phyloP scores from a whole-genome alignment of 116 monocot species.

The Zostera marina region DNA sequence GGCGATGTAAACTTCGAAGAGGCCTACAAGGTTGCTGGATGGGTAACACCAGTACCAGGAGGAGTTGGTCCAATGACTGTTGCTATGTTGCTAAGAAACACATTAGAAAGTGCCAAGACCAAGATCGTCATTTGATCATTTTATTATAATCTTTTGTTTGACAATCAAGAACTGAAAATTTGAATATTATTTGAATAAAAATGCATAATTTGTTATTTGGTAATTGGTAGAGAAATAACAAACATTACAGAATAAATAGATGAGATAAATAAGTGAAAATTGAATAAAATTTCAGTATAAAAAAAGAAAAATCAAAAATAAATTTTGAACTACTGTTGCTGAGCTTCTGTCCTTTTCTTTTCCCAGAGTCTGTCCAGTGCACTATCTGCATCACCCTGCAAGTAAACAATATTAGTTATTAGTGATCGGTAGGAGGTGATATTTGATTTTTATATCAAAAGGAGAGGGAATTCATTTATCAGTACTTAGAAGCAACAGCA shows the following conservation, averaged over 20 bases:
- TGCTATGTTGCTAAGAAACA: conserved; percentile 86
- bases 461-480: too few species aligned
- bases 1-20: conserved; percentile 88
- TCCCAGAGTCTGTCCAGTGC: conserved; percentile 33
- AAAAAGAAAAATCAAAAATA: too few species aligned
- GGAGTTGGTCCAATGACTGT: conserved; percentile 98
- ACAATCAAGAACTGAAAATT: neutral
- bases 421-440: too few species aligned
- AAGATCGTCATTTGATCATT: neutral
- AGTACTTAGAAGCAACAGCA: too few species aligned
- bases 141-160: neutral
- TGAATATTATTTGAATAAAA: neutral
- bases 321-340: conserved; percentile 9
- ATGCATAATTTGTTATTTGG: too few species aligned
- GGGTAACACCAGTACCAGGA: conserved; percentile 84
- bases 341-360: conserved; percentile 22
- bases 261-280: too few species aligned
- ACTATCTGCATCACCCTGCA: conserved; percentile 32
- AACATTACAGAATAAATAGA: too few species aligned
- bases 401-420: too few species aligned
- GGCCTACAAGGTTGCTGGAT: conserved; percentile 74
- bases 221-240: too few species aligned
- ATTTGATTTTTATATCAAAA: neutral
- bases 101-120: conserved; percentile 73
- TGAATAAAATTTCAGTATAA: too few species aligned